Evolutionary conservation across 495 filamentous ascomycete species (phyloP), one percentile per base, ranked within the genome.

Genomic region (Penicillium nucicola): DNA sequence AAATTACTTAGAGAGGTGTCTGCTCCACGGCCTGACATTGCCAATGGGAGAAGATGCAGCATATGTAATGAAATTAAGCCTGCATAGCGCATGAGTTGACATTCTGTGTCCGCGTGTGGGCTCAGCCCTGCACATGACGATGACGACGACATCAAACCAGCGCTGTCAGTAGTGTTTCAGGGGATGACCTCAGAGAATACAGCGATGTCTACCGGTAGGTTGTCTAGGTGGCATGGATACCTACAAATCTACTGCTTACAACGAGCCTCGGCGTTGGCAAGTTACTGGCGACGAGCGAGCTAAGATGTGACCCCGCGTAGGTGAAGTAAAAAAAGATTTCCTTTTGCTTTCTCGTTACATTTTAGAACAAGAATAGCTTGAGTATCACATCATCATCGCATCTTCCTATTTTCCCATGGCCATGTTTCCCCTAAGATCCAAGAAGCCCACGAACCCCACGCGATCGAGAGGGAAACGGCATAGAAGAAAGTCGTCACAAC

Each of bases 341-440:
- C 59, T 62, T 65, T 65, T 56, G 62, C 62, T 55, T 62, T 65
- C 62, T 65, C 62, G 48, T 60, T 65, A 62, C 42, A 22, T 48
- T 46, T 40, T 65, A 28, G 25, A 57, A 65, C 62, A 65, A 65
- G 61, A 64, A 56, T 57, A 60, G 56, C 55, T 60, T 59, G 62
- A 65, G 62, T 65, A 65, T 65, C 62, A 65, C 62, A 60, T 65
- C 62, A 65, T 65, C 61, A 61, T 64, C 52, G 55, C 58, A 64
- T 60, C 59, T 62, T 55, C 62, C 62, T 59, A 60, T 56, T 53
- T 28, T 49, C 36, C 37, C 34, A 32, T 19, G 31, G 15, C 55
- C 60, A 55, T 42, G 56, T 62, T 55, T 50, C 50, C 57, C 45
- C 36, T 42, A 31, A 49, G 48, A 52, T 59, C 56, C 56, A 50